Evolutionary conservation across 2,329 filamentous ascomycete genomes (phyloP).

Genomic region (Trichoderma harzianum): DNA sequence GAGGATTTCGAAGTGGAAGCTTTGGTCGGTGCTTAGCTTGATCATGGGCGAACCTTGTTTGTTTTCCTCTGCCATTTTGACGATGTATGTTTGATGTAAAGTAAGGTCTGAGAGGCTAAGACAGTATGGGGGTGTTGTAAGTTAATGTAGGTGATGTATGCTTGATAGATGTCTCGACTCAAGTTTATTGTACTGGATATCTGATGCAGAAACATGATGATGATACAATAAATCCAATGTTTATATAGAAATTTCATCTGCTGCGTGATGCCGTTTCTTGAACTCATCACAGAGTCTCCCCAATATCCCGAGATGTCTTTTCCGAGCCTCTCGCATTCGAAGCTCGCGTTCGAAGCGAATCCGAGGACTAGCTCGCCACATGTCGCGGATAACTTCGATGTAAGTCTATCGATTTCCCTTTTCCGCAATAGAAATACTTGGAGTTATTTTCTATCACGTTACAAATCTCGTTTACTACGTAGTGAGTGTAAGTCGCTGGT

Average conservation of each 20-base stretch:
- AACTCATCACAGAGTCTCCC: background rate
- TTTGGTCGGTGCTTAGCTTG: slow-evolving; percentile 23
- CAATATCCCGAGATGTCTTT: background rate
- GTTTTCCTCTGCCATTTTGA: background rate
- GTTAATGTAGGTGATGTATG: background rate
- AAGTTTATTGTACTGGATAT: background rate
- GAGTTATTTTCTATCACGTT: background rate
- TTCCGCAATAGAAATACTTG: background rate
- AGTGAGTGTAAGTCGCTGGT: background rate
- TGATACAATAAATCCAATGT: background rate
- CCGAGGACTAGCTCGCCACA: background rate
- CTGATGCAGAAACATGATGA: background rate
- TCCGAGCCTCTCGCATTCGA: too few relatives aligned
- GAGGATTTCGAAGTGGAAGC: slow-evolving; percentile 28
- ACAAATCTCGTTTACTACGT: background rate
- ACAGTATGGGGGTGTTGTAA: background rate
- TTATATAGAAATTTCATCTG: background rate
- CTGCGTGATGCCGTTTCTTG: background rate
- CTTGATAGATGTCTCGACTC: background rate
- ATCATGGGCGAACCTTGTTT: slow-evolving; percentile 15
- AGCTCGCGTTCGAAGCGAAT: background rate
- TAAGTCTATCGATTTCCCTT: background rate
- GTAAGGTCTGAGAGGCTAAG: background rate
- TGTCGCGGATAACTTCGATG: background rate
- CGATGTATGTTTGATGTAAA: background rate